A percentile compares a stretch with the other conserved stretches of the same genome.
These are phyloP conservation scores for Trichoderma lentiforme DNA, from an alignment of 2,329 filamentous ascomycete species.

Conservation along the genomic window DNA sequence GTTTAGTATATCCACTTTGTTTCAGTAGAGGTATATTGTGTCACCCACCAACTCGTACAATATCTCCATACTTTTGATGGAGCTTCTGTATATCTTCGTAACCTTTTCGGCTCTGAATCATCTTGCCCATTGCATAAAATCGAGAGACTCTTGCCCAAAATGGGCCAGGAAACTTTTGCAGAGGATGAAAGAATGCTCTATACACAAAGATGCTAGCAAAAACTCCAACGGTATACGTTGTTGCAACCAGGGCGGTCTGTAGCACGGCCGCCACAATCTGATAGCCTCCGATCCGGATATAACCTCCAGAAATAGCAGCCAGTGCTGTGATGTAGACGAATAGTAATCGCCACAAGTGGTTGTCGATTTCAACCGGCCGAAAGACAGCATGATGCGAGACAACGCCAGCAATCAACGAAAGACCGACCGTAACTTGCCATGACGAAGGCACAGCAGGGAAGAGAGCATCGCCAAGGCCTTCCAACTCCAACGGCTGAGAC, in stretches of 20 bases:
- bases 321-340: neutral
- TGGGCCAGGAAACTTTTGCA: conserved; percentile 29
- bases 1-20: neutral
- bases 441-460: neutral
- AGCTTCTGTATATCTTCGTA: conserved; percentile 28
- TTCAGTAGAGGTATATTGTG: neutral
- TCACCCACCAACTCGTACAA: conserved; percentile 29
- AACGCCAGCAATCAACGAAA: neutral
- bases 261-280: neutral
- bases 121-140: conserved; percentile 11
- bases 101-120: conserved; percentile 24
- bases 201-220: conserved; percentile 25
- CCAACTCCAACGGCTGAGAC: neutral
- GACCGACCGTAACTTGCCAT: neutral
- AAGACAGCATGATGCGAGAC: neutral
- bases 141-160: conserved; percentile 28
- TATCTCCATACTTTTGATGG: conserved; percentile 30
- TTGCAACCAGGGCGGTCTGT: neutral
- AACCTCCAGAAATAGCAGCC: neutral
- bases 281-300: neutral
- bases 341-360: neutral
- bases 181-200: conserved; percentile 25
- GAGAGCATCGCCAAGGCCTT: neutral
- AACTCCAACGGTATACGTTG: neutral
- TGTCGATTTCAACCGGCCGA: neutral